These are phyloP conservation scores for Beauveria australis DNA, from an alignment of 2,329 filamentous ascomycete species.

Conservation along the genomic window DNA sequence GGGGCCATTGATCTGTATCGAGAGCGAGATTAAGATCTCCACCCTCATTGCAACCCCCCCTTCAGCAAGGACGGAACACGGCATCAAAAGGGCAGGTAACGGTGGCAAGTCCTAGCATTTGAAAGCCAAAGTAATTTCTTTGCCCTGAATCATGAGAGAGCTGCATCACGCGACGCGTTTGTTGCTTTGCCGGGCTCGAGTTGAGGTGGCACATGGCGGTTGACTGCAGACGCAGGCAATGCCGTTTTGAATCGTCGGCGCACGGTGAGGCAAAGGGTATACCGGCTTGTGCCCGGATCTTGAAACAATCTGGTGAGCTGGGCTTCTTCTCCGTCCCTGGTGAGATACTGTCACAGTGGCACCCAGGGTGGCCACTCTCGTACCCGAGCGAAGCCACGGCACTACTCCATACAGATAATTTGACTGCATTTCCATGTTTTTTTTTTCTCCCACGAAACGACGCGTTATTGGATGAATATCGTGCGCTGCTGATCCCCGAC, in stretches of 20 bases:
- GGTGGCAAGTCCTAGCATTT: background rate
- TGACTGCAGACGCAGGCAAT: background rate
- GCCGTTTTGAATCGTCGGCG: background rate
- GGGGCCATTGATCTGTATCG: background rate
- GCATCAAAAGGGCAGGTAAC: conserved; percentile 1
- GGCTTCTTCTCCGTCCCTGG: background rate
- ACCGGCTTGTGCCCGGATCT: background rate
- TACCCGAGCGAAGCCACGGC: background rate
- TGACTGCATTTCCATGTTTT: background rate
- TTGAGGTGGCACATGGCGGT: background rate
- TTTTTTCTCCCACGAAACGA: too few relatives aligned
- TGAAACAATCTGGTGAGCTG: background rate
- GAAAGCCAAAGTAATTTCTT: background rate
- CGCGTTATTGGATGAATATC: too few relatives aligned
- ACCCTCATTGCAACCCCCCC: conserved; percentile 1
- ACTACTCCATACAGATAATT: too few relatives aligned
- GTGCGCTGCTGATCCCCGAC: too few relatives aligned
- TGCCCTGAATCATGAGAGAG: background rate
- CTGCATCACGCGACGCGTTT: conserved; percentile 9
- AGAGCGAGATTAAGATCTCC: background rate
- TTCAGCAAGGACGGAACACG: background rate
- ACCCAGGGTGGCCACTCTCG: background rate
- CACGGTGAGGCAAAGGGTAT: background rate
- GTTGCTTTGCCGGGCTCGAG: background rate
- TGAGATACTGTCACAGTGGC: background rate